A percentile compares a stretch with the other conserved stretches of the same genome.
Conservation (phyloP, 768 basidiomycete genomes). For the Hygrophorus pudorinus region DNA sequence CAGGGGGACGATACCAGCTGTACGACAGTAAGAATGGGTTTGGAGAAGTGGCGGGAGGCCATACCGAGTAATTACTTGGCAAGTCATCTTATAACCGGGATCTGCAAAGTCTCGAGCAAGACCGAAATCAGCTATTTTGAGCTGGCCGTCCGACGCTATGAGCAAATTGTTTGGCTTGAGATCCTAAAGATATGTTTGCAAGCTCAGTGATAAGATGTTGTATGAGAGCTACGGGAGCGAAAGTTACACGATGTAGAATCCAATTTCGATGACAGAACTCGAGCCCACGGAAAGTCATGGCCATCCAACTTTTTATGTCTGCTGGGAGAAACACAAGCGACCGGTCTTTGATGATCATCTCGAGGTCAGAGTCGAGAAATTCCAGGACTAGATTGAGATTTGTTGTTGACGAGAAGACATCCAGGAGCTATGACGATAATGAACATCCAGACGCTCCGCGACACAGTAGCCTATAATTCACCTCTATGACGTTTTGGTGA, state of each 20-base stretch:
- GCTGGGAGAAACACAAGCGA: constrained; percentile 86
- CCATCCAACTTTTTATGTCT: constrained; percentile 98
- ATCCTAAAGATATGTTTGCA: constrained; percentile 45
- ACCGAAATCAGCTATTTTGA: constrained; percentile 99
- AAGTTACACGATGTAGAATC: constrained; percentile 76
- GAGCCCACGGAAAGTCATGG: constrained; percentile 95
- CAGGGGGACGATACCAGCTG: constrained; percentile 98
- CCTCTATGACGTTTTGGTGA: constrained; percentile 94
- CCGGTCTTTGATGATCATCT: constrained; percentile 93
- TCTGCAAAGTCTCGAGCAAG: constrained; percentile 94
- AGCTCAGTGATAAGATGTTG: neutral
- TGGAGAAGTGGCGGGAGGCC: constrained; percentile 13
- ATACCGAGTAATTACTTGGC: constrained; percentile 94
- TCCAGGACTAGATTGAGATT: constrained; percentile 97
- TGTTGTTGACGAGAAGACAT: constrained; percentile 93
- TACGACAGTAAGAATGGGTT: neutral
- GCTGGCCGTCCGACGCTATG: constrained; percentile 79
- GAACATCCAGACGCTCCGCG: constrained; percentile 2
- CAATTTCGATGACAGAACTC: constrained; percentile 97
- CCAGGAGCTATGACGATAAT: constrained; percentile 56
- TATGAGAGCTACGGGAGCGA: neutral
- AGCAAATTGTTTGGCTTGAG: constrained; percentile 98
- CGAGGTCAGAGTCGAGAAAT: constrained; percentile 91
- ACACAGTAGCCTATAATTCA: constrained; percentile 15
- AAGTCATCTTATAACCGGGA: constrained; percentile 94